These are phyloP conservation scores for Peronosclerospora sorghi DNA, from an alignment of 352 stramenopile species.

Conservation along the genomic window DNA sequence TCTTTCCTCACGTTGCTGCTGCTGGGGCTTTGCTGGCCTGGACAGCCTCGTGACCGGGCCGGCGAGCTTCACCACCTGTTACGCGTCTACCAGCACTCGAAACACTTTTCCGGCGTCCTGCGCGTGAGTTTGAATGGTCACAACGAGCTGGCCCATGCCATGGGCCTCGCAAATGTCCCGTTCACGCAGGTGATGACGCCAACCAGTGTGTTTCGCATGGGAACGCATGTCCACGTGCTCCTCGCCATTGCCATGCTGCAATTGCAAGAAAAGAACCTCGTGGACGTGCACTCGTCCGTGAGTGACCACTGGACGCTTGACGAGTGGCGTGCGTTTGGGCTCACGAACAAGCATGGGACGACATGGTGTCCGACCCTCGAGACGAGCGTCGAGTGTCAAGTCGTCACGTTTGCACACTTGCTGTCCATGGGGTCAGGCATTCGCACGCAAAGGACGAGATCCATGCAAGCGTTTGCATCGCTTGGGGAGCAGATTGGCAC, in stretches of 20 bases:
- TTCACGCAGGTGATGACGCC: constrained; percentile 31
- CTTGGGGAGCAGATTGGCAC: constrained; percentile 25
- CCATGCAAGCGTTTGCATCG: constrained; percentile 13
- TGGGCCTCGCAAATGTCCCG: constrained; percentile 35
- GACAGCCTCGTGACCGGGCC: constrained; percentile 16
- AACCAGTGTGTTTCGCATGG: constrained; percentile 47
- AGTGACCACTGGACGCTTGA: constrained; percentile 22
- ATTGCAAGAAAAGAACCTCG: constrained; percentile 33
- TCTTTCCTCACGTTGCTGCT: constrained; percentile 24
- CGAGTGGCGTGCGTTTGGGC: constrained; percentile 40
- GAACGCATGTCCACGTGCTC: constrained; percentile 49
- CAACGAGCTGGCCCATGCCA: constrained; percentile 33
- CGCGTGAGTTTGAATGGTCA: constrained; percentile 36
- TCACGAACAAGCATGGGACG: constrained; percentile 33
- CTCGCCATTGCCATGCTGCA: constrained; percentile 42
- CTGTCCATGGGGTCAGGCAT: constrained; percentile 53
- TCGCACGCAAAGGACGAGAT: constrained; percentile 2
- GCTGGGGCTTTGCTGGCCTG: constrained; percentile 26
- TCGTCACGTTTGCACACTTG: constrained; percentile 51
- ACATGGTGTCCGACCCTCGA: constrained; percentile 35
- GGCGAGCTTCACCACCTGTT: constrained; percentile 22
- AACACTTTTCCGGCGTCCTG: constrained; percentile 46
- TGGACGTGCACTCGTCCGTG: constrained; percentile 26
- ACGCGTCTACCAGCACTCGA: constrained; percentile 18
- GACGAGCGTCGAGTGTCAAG: constrained; percentile 20